Evolutionary conservation across 2,329 filamentous ascomycete genomes (phyloP).

Genomic region (Fusarium phyllophilum): DNA sequence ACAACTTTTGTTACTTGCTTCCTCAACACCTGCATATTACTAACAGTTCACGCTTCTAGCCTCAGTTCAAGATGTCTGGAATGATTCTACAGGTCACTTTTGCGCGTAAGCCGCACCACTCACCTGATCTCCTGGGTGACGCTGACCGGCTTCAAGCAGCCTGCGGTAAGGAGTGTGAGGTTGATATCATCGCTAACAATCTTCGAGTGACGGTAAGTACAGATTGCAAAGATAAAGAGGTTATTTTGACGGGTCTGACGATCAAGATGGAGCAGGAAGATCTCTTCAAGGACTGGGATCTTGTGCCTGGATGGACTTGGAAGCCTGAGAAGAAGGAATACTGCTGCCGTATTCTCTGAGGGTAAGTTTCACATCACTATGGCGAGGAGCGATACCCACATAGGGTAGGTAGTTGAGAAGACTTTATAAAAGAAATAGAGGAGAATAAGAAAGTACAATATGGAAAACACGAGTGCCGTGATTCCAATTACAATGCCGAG

Average conservation of each 20-base stretch:
- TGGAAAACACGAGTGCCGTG: rapidly evolving
- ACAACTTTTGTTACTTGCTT: too few relatives aligned
- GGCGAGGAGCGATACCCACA: rapidly evolving
- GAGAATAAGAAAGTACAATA: not conserved
- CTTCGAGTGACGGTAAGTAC: not conserved
- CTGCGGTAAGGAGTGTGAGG: not conserved
- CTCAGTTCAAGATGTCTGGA: rapidly evolving
- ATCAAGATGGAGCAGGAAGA: not conserved
- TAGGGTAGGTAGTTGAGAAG: not conserved
- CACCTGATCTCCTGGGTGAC: not conserved
- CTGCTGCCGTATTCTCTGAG: not conserved
- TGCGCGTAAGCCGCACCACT: not conserved
- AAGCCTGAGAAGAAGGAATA: not conserved
- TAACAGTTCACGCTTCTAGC: not conserved
- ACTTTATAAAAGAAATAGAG: rapidly evolving
- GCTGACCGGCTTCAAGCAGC: not conserved
- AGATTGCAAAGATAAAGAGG: not conserved
- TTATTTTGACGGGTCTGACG: not conserved
- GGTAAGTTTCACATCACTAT: not conserved
- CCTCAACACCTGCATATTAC: rapidly evolving
- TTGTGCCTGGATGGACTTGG: not conserved
- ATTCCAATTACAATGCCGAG: not conserved
- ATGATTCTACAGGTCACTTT: not conserved
- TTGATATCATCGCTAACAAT: not conserved
- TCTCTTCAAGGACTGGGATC: not conserved